Percentiles rank a stretch among this genome's conserved stretches.
Evolutionary conservation across 192 early-diverging fungal genomes (phyloP).

Genomic region (Chytriomyces sp.): DNA sequence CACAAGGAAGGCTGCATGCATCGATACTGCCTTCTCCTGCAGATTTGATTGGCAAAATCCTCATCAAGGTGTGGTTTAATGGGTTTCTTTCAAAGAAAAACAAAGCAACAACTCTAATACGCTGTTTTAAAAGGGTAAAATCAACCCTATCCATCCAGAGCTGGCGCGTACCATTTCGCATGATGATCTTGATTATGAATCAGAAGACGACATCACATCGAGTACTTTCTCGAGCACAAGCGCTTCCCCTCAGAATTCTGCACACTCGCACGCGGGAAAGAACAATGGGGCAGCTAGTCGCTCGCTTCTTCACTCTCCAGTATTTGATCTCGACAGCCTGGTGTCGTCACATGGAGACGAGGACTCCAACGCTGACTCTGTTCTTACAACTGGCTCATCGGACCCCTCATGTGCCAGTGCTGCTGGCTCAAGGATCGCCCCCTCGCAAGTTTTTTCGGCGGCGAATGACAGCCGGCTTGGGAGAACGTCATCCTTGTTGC

Average conservation of each 20-base stretch:
- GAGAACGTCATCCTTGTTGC: too few relatives aligned
- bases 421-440: too few relatives aligned
- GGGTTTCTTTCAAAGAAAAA: not conserved
- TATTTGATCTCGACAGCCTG: too few relatives aligned
- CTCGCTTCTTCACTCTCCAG: too few relatives aligned
- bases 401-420: too few relatives aligned
- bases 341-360: too few relatives aligned
- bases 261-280: too few relatives aligned
- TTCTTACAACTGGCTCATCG: too few relatives aligned
- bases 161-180: slow-evolving; percentile 8
- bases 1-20: slow-evolving; percentile 19
- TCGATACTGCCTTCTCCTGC: slow-evolving; percentile 70
- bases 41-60: slow-evolving; percentile 68
- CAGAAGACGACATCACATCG: slow-evolving; percentile 36
- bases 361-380: too few relatives aligned
- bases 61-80: slow-evolving; percentile 67
- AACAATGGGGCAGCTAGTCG: too few relatives aligned
- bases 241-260: not conserved
- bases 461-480: too few relatives aligned
- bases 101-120: not conserved
- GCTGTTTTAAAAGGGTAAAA: slow-evolving; percentile 33
- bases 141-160: slow-evolving; percentile 13
- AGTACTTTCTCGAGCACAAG: not conserved
- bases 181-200: slow-evolving; percentile 45
- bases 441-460: too few relatives aligned